These are phyloP conservation scores for Flaveria brownii DNA, from an alignment of 129 eudicot genomes.

Conservation along the genomic window DNA sequence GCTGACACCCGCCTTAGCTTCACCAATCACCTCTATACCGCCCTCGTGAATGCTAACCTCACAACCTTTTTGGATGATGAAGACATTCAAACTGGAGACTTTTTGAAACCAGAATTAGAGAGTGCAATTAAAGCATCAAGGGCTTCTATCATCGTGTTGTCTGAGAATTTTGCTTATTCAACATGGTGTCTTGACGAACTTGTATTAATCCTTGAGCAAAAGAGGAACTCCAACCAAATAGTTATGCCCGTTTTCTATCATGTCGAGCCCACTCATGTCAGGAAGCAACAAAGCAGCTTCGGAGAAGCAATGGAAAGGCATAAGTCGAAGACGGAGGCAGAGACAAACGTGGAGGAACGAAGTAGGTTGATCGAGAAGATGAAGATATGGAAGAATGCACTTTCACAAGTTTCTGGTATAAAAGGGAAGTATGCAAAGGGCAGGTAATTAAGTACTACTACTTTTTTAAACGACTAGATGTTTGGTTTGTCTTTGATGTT, in stretches of 20 bases:
- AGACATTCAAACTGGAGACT: not conserved
- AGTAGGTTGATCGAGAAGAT: not conserved
- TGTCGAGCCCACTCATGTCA: not conserved
- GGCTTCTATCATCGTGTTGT: constrained; percentile 5
- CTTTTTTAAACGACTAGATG: no score
- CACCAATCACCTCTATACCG: not conserved
- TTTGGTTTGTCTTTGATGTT: no score
- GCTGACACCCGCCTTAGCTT: not conserved
- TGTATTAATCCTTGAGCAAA: constrained; percentile 2
- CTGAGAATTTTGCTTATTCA: not conserved
- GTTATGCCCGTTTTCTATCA: not conserved
- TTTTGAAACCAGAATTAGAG: not conserved
- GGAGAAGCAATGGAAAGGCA: constrained; percentile 3
- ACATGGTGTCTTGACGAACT: not conserved
- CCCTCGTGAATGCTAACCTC: not conserved
- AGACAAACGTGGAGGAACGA: not conserved
- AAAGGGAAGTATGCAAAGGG: constrained; percentile 6
- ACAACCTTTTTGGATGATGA: not conserved
- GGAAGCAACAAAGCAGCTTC: constrained; percentile 2
- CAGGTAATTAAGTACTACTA: not conserved
- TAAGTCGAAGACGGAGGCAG: not conserved
- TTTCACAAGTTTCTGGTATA: constrained; percentile 19
- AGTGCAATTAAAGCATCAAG: not conserved
- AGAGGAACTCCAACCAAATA: not conserved
- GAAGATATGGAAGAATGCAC: constrained; percentile 16